Evolutionary conservation across 2,329 filamentous ascomycete species (phyloP).

Genomic region (Pseudogymnoascus sp.): DNA sequence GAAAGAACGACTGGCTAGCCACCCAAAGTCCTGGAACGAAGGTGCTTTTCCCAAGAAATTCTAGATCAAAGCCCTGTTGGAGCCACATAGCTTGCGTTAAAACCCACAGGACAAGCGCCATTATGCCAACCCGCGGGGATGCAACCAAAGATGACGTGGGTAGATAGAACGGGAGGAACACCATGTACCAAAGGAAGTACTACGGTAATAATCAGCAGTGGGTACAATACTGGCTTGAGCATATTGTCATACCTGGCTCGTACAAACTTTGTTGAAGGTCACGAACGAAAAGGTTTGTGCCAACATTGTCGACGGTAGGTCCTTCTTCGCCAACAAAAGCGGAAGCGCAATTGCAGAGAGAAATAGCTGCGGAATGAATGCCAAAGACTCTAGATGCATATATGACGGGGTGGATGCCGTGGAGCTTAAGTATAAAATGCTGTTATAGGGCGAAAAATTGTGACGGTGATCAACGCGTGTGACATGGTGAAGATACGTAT

Average conservation of each 20-base stretch:
- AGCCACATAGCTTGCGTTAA: slow-evolving; percentile 68
- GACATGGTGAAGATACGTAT: slow-evolving; percentile 90
- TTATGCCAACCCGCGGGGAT: slow-evolving; percentile 52
- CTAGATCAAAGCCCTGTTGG: slow-evolving; percentile 66
- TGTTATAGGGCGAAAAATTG: slow-evolving; percentile 97
- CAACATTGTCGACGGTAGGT: slow-evolving; percentile 78
- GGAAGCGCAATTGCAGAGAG: slow-evolving; percentile 73
- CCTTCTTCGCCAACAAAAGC: slow-evolving; percentile 68
- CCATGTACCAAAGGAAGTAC: slow-evolving; percentile 98
- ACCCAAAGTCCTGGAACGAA: slow-evolving; percentile 81
- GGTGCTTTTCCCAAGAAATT: slow-evolving; percentile 73
- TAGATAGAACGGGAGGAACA: slow-evolving; percentile 87
- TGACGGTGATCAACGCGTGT: slow-evolving; percentile 92
- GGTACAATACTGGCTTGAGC: neutral
- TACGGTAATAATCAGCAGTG: slow-evolving; percentile 30
- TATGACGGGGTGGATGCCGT: slow-evolving; percentile 40
- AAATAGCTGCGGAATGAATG: slow-evolving; percentile 81
- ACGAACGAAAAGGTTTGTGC: slow-evolving; percentile 97
- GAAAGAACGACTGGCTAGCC: slow-evolving; percentile 71
- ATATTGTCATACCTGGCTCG: slow-evolving; percentile 66
- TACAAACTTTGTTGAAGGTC: slow-evolving; percentile 98
- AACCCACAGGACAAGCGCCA: slow-evolving; percentile 67
- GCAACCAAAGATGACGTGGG: slow-evolving; percentile 67
- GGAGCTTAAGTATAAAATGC: slow-evolving; percentile 79
- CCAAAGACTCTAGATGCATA: slow-evolving; percentile 63